These are phyloP conservation scores for Curvularia sp. DNA, from an alignment of 2,329 filamentous ascomycete genomes.

Conservation along the genomic window DNA sequence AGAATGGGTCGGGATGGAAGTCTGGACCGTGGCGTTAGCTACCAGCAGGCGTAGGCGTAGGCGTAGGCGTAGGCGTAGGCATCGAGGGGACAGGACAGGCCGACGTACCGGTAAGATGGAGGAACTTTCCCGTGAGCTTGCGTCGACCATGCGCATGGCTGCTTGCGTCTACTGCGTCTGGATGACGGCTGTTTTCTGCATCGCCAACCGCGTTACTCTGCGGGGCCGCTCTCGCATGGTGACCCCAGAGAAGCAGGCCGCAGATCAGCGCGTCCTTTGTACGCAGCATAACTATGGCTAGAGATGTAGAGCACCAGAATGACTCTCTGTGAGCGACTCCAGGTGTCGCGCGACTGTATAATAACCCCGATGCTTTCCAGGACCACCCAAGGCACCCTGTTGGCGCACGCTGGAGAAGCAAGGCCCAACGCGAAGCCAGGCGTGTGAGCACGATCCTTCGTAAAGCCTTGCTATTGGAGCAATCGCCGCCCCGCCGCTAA, in stretches of 20 bases:
- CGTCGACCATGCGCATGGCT: conserved; percentile 27
- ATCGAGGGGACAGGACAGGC: neutral
- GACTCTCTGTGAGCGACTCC: conserved; percentile 2
- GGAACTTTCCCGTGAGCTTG: conserved; percentile 69
- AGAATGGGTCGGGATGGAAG: conserved; percentile 89
- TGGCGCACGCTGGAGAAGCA: conserved; percentile 21
- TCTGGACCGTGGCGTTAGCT: conserved; percentile 61
- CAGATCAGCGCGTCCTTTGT: conserved; percentile 35
- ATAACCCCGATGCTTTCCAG: conserved; percentile 12
- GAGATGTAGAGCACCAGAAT: neutral
- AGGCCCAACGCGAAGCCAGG: conserved; percentile 23
- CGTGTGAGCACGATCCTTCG: conserved; percentile 31
- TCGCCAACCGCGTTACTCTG: conserved; percentile 25
- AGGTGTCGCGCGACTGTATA: conserved; percentile 27
- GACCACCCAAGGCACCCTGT: conserved; percentile 31
- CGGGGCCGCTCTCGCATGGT: conserved; percentile 38
- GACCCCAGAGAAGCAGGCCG: conserved; percentile 38
- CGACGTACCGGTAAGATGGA: conserved; percentile 83
- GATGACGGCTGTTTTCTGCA: conserved; percentile 21
- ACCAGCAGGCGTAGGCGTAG: neutral
- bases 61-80: no score
- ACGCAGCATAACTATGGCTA: conserved; percentile 31
- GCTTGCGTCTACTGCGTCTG: conserved; percentile 18
- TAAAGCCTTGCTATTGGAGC: conserved; percentile 33
- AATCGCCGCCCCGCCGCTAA: conserved; percentile 24